phyloP scores from a whole-genome alignment of 305 asterid genomes.

The Plantago coronopus region DNA sequence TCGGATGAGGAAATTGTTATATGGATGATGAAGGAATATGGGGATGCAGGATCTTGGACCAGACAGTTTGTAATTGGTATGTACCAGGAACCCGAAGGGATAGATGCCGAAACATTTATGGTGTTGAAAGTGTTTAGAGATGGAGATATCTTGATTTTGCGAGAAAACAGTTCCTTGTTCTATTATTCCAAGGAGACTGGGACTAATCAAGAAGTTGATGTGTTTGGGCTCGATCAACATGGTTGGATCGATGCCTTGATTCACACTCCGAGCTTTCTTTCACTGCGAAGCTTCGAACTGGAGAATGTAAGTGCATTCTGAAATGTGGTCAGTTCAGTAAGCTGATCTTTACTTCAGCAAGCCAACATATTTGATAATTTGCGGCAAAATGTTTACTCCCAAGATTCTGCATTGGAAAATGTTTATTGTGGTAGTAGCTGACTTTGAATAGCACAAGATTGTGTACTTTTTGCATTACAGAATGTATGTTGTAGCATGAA shows the following conservation, averaged over 20 bases:
- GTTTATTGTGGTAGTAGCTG: too few species aligned
- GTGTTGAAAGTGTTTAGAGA: conserved; percentile 36
- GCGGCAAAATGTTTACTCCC: too few species aligned
- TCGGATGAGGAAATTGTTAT: conserved; percentile 24
- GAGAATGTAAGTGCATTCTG: conserved; percentile 19
- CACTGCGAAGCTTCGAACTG: conserved; percentile 19
- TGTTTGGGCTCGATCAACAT: background rate
- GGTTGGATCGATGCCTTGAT: conserved; percentile 15
- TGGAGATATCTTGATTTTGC: conserved; percentile 39
- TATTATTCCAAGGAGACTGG: conserved; percentile 15
- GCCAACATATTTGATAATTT: too few species aligned
- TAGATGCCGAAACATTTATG: conserved; percentile 18
- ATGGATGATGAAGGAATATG: conserved; percentile 49
- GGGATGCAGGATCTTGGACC: conserved; percentile 39
- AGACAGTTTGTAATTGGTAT: conserved; percentile 31
- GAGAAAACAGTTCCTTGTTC: conserved; percentile 20
- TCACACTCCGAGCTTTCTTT: conserved; percentile 27
- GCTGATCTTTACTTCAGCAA: too few species aligned
- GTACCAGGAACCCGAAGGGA: conserved; percentile 2
- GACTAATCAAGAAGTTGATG: background rate
- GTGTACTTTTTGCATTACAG: too few species aligned
- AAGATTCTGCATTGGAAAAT: too few species aligned
- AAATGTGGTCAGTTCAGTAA: too few species aligned
- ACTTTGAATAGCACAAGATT: too few species aligned
- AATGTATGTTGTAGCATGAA: too few species aligned